These are phyloP conservation scores for Capronia americana DNA, from an alignment of 2,329 filamentous ascomycete genomes.

Conservation along the genomic window DNA sequence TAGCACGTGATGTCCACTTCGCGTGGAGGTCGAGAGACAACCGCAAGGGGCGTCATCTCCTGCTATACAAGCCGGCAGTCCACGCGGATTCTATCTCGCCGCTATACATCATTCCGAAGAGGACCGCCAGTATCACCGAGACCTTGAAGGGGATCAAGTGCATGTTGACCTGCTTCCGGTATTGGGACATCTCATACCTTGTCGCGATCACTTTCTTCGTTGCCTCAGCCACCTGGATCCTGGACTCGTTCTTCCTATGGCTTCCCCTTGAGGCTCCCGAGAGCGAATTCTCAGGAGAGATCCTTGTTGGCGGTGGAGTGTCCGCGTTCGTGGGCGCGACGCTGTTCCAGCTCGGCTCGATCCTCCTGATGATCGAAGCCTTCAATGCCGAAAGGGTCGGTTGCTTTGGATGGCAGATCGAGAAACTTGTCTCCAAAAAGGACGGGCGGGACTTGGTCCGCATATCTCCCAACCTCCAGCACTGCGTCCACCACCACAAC, in stretches of 20 bases:
- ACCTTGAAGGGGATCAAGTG: not conserved
- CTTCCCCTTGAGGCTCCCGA: not conserved
- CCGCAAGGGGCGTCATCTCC: constrained; percentile 1
- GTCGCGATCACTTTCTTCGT: constrained; percentile 4
- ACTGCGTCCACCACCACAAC: constrained; percentile 1
- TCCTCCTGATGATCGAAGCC: constrained; percentile 6
- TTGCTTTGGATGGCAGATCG: not conserved
- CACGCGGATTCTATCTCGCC: not conserved
- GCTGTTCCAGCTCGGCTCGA: not conserved
- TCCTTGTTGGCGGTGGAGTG: not conserved
- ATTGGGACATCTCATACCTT: constrained; percentile 1
- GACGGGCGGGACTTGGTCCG: not conserved
- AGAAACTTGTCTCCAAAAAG: not conserved
- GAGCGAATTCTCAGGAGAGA: not conserved
- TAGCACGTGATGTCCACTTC: not conserved
- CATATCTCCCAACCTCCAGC: not conserved
- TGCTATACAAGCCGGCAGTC: not conserved
- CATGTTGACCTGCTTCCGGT: not conserved
- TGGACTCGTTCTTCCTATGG: not conserved
- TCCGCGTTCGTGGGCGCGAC: not conserved
- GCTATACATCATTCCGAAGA: not conserved
- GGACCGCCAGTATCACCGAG: not conserved
- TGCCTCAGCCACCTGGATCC: constrained; percentile 2
- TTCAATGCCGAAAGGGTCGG: constrained; percentile 5
- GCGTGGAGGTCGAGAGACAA: constrained; percentile 2